Evolutionary conservation across 164 flowering plant species (phyloP).

Genomic region (Kingdonia uniflora): DNA sequence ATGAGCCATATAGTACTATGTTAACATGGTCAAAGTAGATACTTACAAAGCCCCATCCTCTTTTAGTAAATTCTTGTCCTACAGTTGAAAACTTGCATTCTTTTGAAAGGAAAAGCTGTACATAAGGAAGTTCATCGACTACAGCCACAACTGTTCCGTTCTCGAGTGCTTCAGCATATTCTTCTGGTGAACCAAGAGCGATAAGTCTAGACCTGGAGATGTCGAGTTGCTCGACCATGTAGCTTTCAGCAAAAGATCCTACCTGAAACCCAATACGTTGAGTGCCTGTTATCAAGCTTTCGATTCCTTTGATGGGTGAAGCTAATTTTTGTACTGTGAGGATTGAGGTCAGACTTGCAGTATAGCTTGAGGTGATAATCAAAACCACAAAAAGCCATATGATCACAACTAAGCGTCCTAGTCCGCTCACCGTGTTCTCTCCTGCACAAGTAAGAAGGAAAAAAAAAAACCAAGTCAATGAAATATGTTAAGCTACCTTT

Average conservation of each 20-base stretch:
- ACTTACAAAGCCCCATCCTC: slow-evolving; percentile 70
- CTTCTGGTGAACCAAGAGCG: slow-evolving; percentile 39
- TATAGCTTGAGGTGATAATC: slow-evolving; percentile 31
- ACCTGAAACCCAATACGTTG: slow-evolving; percentile 40
- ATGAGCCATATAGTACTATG: neutral
- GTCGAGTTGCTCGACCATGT: slow-evolving; percentile 32
- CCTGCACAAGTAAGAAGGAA: slow-evolving; percentile 12
- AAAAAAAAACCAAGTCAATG: neutral
- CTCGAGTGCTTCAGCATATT: slow-evolving; percentile 28
- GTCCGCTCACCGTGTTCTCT: slow-evolving; percentile 29
- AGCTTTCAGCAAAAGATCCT: slow-evolving; percentile 44
- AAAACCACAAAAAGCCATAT: slow-evolving; percentile 34
- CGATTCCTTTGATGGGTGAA: slow-evolving; percentile 43
- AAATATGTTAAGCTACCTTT: neutral
- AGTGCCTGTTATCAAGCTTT: slow-evolving; percentile 26
- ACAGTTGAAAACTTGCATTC: slow-evolving; percentile 33
- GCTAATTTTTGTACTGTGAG: slow-evolving; percentile 33
- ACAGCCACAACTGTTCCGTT: slow-evolving; percentile 42
- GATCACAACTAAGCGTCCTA: slow-evolving; percentile 25
- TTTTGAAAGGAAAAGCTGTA: slow-evolving; percentile 41
- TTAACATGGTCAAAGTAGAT: neutral
- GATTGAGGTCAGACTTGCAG: slow-evolving; percentile 36
- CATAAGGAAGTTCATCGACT: slow-evolving; percentile 50
- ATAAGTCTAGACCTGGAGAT: slow-evolving; percentile 34
- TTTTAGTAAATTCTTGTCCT: slow-evolving; percentile 43